phyloP scores from a whole-genome alignment of 768 basidiomycete species.

The Lenzites betulinus region DNA sequence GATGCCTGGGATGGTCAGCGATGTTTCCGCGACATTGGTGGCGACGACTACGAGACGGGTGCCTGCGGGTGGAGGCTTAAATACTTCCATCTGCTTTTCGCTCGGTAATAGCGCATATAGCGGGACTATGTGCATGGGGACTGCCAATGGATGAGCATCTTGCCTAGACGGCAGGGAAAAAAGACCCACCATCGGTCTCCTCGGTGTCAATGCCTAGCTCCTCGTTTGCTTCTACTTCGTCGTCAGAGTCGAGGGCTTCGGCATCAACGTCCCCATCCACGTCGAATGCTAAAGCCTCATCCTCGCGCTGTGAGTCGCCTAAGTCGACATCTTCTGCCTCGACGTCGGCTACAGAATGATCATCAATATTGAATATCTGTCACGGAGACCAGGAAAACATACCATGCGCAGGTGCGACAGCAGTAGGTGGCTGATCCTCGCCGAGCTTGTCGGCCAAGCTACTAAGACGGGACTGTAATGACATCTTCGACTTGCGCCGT shows the following conservation, averaged over 20 bases:
- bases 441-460: constrained; percentile 8
- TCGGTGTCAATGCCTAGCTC: constrained; percentile 63
- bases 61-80: constrained; percentile 78
- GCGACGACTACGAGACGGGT: constrained; percentile 89
- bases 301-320: constrained; percentile 40
- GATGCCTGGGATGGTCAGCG: constrained; percentile 94
- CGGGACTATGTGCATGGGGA: constrained; percentile 92
- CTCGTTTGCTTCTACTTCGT: constrained; percentile 57
- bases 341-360: constrained; percentile 54
- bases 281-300: constrained; percentile 64
- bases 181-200: constrained; percentile 61
- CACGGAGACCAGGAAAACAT: constrained; percentile 3
- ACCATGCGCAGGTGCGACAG: constrained; percentile 54
- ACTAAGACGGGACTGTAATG: constrained; percentile 16
- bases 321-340: constrained; percentile 84
- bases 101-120: constrained; percentile 91
- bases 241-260: constrained; percentile 76
- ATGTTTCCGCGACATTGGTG: constrained; percentile 97
- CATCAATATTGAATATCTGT: background rate
- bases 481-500: constrained; percentile 42
- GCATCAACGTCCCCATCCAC: constrained; percentile 70
- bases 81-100: constrained; percentile 95
- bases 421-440: background rate
- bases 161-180: background rate
- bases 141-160: constrained; percentile 40